These are phyloP conservation scores for Croton laevigatus DNA, from an alignment of 441 rosid genomes.

Conservation along the genomic window DNA sequence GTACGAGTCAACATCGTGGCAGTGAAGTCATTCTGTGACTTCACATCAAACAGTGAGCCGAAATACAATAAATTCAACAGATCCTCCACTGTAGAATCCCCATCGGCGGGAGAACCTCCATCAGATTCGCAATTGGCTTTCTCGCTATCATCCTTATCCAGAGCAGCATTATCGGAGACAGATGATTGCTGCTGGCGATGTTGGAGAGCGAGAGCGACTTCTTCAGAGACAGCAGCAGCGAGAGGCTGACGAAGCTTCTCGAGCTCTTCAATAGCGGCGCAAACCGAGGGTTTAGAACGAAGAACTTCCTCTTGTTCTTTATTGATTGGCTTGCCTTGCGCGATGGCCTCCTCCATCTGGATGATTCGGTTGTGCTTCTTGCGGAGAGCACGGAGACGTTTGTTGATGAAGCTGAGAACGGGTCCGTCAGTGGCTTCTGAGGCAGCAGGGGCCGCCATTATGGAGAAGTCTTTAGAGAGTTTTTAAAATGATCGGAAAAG, in stretches of 20 bases:
- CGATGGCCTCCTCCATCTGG: conserved; percentile 73
- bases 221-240: conserved; percentile 62
- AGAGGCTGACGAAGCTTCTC: conserved; percentile 83
- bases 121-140: background rate
- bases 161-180: conserved; percentile 17
- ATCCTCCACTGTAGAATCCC: conserved; percentile 43
- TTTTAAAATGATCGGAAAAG: background rate
- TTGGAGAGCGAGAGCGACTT: conserved; percentile 43
- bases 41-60: conserved; percentile 75
- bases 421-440: conserved; percentile 70
- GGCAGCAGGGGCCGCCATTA: conserved; percentile 51
- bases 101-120: background rate
- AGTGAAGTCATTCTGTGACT: conserved; percentile 72
- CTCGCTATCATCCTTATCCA: conserved; percentile 14
- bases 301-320: conserved; percentile 83
- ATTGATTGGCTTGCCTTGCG: conserved; percentile 75
- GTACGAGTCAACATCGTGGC: conserved; percentile 75
- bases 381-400: conserved; percentile 87
- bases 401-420: conserved; percentile 73
- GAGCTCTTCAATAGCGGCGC: conserved; percentile 74
- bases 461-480: background rate
- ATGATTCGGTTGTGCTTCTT: conserved; percentile 77
- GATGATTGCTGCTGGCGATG: conserved; percentile 24
- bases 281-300: conserved; percentile 70
- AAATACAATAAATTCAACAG: conserved; percentile 75